Evolutionary conservation across 805 yeast genomes (phyloP), one percentile per base, ranked within the genome.

Genomic region (Metschnikowia baotianmanensis): DNA sequence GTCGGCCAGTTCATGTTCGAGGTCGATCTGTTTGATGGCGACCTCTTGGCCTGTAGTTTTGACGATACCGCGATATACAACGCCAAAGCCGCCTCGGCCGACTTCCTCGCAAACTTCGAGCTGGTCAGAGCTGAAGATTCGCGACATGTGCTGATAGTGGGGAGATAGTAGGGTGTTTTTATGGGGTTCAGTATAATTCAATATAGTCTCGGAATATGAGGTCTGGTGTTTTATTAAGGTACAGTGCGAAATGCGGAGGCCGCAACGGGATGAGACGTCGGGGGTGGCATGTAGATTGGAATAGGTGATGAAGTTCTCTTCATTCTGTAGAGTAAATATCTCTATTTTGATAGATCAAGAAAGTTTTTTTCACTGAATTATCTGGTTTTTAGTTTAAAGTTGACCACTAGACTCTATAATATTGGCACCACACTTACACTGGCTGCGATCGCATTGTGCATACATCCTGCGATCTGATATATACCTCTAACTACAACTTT

Each of bases 21-120:
- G 64, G 50, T 85, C 93, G 33, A 85, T 81, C 57, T 81, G 83
- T 49, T 79, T 79, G 34, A 78, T 67, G 6, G 84, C 84, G 31
- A 78, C 82, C 36, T 72, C 75, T 31, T 59, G 55, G 36, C 55
- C 59, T 31, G 55, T 65, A 40, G 34, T 69, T 50, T 65, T 65
- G 49, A 82, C 76, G 8, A 73, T 50, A 1, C 86, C 93, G 28
- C 78, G 63, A 59, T 78, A 85, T 2, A 85, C 93, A 3, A 78
- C 82, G 0, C 93, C 93, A 58, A 84, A 85, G 7, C 86, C 86
- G 1, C 93, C 93, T 40, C 83, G 65, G 4, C 93, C 93, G 4
- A 86, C 76, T 58, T 84, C 72, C 42, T 70, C 74, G 47, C 65
- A 68, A 3, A 70, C 65, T 34, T 69, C 70, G 15, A 70, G 52